A percentile compares a stretch with the other conserved stretches of the same genome.
Evolutionary conservation across 306 rosid genomes (phyloP).

Genomic region (Rosa rugosa): DNA sequence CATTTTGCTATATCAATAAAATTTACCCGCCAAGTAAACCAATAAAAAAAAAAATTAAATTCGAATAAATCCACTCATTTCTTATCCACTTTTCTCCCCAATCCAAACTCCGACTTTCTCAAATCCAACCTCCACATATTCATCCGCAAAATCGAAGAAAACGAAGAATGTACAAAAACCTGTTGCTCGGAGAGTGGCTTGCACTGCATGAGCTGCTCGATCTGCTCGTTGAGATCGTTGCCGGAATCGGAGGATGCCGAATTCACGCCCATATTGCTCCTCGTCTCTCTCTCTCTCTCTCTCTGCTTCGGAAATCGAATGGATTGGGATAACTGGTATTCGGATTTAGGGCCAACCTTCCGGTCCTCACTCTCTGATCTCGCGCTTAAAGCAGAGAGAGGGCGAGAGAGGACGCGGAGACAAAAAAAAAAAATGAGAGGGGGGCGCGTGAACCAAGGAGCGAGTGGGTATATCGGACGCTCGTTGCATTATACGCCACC

Average conservation of each 20-base stretch:
- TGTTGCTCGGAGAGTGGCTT: constrained; percentile 94
- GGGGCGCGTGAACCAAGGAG: constrained; percentile 49
- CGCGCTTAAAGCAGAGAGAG: constrained; percentile 16
- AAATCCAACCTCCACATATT: not conserved
- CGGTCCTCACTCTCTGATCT: constrained; percentile 24
- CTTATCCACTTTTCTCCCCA: not conserved
- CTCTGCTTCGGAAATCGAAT: constrained; percentile 16
- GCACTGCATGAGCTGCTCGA: constrained; percentile 99
- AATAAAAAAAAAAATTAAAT: not conserved
- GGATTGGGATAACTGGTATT: not conserved
- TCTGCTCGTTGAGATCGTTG: constrained; percentile 85
- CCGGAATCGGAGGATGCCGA: constrained; percentile 55
- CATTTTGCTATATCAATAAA: too few species aligned
- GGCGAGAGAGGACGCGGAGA: not conserved
- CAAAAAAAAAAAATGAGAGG: not conserved
- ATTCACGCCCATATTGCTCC: constrained; percentile 59
- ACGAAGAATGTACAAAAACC: constrained; percentile 37
- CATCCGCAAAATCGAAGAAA: constrained; percentile 15
- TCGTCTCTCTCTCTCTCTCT: too few species aligned
- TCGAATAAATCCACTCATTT: not conserved
- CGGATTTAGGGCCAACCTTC: constrained; percentile 34
- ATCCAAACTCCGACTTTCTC: not conserved
- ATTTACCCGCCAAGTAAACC: not conserved
- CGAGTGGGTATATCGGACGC: constrained; percentile 11
- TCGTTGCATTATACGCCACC: constrained; percentile 4